These are phyloP conservation scores for Sphaerulina populicola DNA, from an alignment of 2,329 filamentous ascomycete genomes.

Conservation along the genomic window DNA sequence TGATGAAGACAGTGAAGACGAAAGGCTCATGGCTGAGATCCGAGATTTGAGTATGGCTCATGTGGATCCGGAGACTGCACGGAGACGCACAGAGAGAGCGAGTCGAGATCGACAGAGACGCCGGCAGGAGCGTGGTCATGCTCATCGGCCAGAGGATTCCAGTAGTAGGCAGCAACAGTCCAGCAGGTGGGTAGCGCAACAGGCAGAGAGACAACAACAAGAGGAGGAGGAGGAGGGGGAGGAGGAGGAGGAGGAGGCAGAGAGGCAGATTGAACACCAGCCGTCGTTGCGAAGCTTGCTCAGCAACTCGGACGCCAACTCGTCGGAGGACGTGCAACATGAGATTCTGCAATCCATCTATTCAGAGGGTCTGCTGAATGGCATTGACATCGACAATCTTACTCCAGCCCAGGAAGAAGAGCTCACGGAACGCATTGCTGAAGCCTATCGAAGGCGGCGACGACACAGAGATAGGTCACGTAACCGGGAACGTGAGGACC, in stretches of 20 bases:
- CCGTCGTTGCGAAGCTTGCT: slow-evolving; percentile 78
- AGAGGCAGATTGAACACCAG: slow-evolving; percentile 65
- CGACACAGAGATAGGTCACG: slow-evolving; percentile 40
- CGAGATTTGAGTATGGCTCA: slow-evolving; percentile 66
- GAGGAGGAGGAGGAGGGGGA: slow-evolving; percentile 5
- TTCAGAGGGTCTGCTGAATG: slow-evolving; percentile 77
- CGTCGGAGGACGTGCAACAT: slow-evolving; percentile 68
- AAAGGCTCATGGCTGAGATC: slow-evolving; percentile 61
- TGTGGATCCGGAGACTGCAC: slow-evolving; percentile 36
- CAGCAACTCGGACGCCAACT: slow-evolving; percentile 67
- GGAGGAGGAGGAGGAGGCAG: slow-evolving; percentile 2
- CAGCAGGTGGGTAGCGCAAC: slow-evolving; percentile 13
- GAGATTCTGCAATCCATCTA: slow-evolving; percentile 85
- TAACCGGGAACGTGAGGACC: slow-evolving; percentile 19
- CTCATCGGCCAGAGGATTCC: slow-evolving; percentile 9
- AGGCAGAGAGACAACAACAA: slow-evolving; percentile 16
- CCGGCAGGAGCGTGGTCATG: slow-evolving; percentile 13
- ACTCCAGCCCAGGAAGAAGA: slow-evolving; percentile 79
- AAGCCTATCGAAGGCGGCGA: slow-evolving; percentile 74
- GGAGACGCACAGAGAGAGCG: slow-evolving; percentile 21
- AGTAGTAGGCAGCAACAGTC: slow-evolving; percentile 9
- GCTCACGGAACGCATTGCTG: slow-evolving; percentile 80
- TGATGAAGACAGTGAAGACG: slow-evolving; percentile 48
- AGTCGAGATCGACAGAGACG: slow-evolving; percentile 13
- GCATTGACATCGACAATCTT: slow-evolving; percentile 79